Evolutionary conservation across 495 filamentous ascomycete genomes (phyloP).

Genomic region (Hypomontagnella submonticulosa): DNA sequence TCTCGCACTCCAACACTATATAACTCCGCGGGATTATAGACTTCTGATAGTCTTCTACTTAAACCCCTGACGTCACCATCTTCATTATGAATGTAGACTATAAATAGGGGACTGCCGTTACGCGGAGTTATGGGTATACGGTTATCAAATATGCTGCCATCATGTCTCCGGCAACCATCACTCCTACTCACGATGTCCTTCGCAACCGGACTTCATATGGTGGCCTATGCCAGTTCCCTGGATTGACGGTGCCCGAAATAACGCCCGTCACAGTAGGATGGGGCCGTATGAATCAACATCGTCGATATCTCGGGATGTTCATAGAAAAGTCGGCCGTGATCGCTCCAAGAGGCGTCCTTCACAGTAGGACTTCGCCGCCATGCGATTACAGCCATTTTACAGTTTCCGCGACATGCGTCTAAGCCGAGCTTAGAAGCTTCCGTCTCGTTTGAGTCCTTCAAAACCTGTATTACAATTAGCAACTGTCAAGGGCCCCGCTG

Average conservation of each 20-base stretch:
- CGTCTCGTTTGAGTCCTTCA: slow-evolving; percentile 3
- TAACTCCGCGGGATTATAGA: slow-evolving; percentile 38
- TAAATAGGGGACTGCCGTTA: slow-evolving; percentile 6
- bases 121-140: slow-evolving; percentile 24
- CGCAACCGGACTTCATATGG: slow-evolving; percentile 14
- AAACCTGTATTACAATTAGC: slow-evolving; percentile 32
- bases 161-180: slow-evolving; percentile 29
- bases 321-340: slow-evolving; percentile 3
- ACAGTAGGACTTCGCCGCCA: slow-evolving; percentile 6
- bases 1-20: slow-evolving; percentile 15
- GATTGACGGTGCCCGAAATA: slow-evolving; percentile 16
- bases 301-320: slow-evolving; percentile 25
- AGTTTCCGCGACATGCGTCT: neutral
- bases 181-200: neutral
- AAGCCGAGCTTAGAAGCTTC: slow-evolving; percentile 1
- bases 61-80: slow-evolving; percentile 6
- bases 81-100: slow-evolving; percentile 14
- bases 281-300: neutral
- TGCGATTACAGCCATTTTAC: neutral
- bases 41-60: slow-evolving; percentile 29
- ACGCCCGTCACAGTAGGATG: slow-evolving; percentile 3
- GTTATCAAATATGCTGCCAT: slow-evolving; percentile 24
- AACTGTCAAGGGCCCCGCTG: neutral
- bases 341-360: slow-evolving; percentile 5
- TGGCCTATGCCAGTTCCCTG: slow-evolving; percentile 1